Percentiles rank a stretch among this genome's conserved stretches.
phyloP scores from a whole-genome alignment of 73 alveolate species.

The Paramecium octaurelia region DNA sequence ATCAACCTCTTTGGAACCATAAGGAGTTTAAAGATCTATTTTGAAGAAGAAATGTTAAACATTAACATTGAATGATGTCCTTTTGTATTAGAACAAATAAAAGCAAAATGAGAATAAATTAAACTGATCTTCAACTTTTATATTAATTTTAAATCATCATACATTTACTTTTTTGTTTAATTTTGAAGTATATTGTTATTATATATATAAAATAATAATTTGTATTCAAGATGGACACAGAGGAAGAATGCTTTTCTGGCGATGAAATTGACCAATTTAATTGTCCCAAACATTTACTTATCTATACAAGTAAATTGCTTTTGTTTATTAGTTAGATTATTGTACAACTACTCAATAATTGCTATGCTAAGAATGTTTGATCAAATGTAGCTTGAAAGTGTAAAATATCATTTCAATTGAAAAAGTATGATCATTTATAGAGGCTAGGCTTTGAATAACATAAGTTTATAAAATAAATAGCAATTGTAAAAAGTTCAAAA shows the following conservation, averaged over 20 bases:
- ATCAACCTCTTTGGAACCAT: not conserved
- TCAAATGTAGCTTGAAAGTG: constrained; percentile 3
- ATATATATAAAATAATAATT: not conserved
- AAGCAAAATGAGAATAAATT: not conserved
- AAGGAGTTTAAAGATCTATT: not conserved
- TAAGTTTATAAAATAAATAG: not conserved
- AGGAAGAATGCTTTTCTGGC: constrained; percentile 47
- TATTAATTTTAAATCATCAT: not conserved
- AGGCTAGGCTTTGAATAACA: not conserved
- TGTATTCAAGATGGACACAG: constrained; percentile 27
- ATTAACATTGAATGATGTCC: not conserved
- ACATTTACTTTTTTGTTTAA: not conserved
- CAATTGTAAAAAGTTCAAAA: not conserved
- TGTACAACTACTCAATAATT: not conserved
- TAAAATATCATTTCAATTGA: constrained; percentile 8
- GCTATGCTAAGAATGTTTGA: constrained; percentile 2
- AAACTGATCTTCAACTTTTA: not conserved
- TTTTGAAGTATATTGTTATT: not conserved
- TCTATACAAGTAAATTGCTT: constrained; percentile 8
- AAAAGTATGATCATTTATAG: not conserved
- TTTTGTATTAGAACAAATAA: not conserved
- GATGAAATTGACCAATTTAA: constrained; percentile 35
- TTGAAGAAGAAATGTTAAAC: not conserved
- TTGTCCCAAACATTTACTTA: constrained; percentile 17
- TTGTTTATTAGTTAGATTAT: not conserved